phyloP scores from a whole-genome alignment of 305 asterid genomes.

The Caryopteris hybrid region DNA sequence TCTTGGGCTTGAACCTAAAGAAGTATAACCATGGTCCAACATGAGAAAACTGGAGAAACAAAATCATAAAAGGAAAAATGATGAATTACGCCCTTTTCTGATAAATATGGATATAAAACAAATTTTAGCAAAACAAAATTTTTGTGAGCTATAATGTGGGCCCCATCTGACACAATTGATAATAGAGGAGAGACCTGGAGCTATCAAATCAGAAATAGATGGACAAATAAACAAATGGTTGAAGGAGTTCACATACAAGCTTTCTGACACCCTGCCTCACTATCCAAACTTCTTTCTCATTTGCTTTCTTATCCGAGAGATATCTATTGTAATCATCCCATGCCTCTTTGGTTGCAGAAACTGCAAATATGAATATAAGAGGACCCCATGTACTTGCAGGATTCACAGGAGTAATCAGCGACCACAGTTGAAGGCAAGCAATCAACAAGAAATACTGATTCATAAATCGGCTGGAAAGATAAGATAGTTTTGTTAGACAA shows the following conservation, averaged over 20 bases:
- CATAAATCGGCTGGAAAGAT: slow-evolving; percentile 90
- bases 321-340: slow-evolving; percentile 98
- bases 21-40: slow-evolving; percentile 13
- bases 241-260: slow-evolving; percentile 47
- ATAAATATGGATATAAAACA: neutral
- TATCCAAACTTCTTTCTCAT: slow-evolving; percentile 95
- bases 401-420: slow-evolving; percentile 97
- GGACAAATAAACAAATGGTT: slow-evolving; percentile 5
- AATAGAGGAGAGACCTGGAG: slow-evolving; percentile 1
- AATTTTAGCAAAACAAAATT: slow-evolving; percentile 9
- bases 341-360: slow-evolving; percentile 96
- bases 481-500: slow-evolving; percentile 24
- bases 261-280: slow-evolving; percentile 79
- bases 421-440: slow-evolving; percentile 99
- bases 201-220: neutral
- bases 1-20: slow-evolving; percentile 88
- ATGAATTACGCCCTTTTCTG: neutral
- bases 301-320: slow-evolving; percentile 93
- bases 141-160: slow-evolving; percentile 1
- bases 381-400: slow-evolving; percentile 99
- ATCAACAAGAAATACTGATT: slow-evolving; percentile 97
- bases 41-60: slow-evolving; percentile 8
- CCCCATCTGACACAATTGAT: slow-evolving; percentile 9
- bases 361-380: slow-evolving; percentile 95
- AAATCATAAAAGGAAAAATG: slow-evolving; percentile 2